These are phyloP conservation scores for Cunninghamia lanceolata DNA, from an alignment of 75 land plant genomes.

Conservation along the genomic window DNA sequence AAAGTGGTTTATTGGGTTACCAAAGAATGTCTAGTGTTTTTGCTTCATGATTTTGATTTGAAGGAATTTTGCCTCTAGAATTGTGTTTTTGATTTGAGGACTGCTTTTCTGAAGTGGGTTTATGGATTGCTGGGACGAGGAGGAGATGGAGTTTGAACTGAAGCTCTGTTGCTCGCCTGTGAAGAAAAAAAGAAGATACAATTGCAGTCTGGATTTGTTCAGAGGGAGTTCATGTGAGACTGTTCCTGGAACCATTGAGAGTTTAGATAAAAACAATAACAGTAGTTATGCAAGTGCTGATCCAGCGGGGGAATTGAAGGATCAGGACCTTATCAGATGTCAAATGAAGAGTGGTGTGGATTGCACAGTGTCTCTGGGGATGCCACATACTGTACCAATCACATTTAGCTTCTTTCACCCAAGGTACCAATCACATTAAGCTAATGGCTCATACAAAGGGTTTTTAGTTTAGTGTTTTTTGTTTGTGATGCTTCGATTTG, in stretches of 20 bases:
- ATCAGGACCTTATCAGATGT: not conserved
- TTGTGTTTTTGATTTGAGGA: not conserved
- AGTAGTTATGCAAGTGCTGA: not conserved
- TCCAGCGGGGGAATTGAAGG: not conserved
- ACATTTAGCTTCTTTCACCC: not conserved
- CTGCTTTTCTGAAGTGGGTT: not conserved
- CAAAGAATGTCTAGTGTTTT: not conserved
- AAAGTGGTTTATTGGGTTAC: no score
- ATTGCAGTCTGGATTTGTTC: not conserved
- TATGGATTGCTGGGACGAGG: not conserved
- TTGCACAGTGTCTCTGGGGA: not conserved
- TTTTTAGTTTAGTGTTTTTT: no score
- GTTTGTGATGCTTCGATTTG: no score
- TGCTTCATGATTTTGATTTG: not conserved
- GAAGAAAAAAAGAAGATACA: not conserved
- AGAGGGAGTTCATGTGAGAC: not conserved
- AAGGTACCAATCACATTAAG: no score
- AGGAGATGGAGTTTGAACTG: not conserved
- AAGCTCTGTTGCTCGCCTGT: not conserved
- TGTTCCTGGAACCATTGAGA: not conserved
- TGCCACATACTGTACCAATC: not conserved
- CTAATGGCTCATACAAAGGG: no score
- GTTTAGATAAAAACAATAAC: not conserved
- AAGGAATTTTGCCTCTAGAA: not conserved
- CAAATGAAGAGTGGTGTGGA: not conserved